phyloP scores from a whole-genome alignment of 345 rosid genomes.

The Limnanthes douglasii region DNA sequence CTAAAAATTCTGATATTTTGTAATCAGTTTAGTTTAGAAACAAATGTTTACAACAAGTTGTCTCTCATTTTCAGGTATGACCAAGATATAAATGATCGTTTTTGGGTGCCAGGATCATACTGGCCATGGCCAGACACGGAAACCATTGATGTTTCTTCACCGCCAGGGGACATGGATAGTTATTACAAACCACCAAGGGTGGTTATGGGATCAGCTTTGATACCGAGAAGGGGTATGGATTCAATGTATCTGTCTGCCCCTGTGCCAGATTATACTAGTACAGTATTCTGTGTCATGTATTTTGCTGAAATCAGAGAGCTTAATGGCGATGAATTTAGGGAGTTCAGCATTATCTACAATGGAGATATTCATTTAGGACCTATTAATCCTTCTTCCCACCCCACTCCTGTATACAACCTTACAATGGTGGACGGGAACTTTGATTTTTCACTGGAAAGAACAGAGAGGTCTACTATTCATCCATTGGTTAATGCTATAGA shows the following conservation, averaged over 20 bases:
- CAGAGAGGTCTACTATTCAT: constrained; percentile 9
- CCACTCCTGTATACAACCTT: neutral
- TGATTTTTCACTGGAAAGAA: neutral
- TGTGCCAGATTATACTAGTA: neutral
- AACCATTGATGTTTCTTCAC: too few species aligned
- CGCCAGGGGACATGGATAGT: neutral
- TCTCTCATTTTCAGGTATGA: constrained; percentile 2
- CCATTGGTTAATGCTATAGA: constrained; percentile 16
- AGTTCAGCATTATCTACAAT: neutral
- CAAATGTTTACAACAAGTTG: too few species aligned
- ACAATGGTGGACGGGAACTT: too few species aligned
- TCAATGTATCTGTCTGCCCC: too few species aligned
- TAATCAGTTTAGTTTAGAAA: too few species aligned
- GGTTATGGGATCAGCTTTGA: neutral
- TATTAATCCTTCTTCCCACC: neutral
- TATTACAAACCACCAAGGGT: neutral
- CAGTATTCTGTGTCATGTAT: neutral
- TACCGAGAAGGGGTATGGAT: too few species aligned
- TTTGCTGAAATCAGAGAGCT: neutral
- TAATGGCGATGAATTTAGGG: neutral
- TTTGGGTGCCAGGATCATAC: neutral
- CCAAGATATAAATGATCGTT: neutral
- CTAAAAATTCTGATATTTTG: too few species aligned
- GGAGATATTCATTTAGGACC: constrained; percentile 4
- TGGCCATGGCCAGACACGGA: too few species aligned